Evolutionary conservation across 164 flowering plant genomes (phyloP).

Genomic region (grape (Vitis vinifera)): DNA sequence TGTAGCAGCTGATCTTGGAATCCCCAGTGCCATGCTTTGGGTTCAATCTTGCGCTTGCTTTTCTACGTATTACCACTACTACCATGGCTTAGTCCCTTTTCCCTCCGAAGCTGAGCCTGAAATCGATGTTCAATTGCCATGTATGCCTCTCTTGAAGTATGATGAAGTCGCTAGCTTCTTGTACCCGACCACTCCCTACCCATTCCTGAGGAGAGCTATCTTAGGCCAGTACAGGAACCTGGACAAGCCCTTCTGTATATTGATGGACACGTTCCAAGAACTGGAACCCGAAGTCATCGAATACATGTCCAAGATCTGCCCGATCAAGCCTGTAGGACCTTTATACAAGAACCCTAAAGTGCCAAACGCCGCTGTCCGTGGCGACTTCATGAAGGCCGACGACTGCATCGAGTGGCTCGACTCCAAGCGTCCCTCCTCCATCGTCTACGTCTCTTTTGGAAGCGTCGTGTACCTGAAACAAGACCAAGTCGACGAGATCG

Average conservation of each 20-base stretch:
- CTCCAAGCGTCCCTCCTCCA: conserved; percentile 40
- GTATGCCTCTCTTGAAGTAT: conserved; percentile 45
- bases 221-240: conserved; percentile 56
- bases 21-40: conserved; percentile 74
- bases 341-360: conserved; percentile 34
- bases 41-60: conserved; percentile 74
- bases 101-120: conserved; percentile 41
- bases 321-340: conserved; percentile 60
- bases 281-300: conserved; percentile 55
- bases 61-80: conserved; percentile 53
- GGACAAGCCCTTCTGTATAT: conserved; percentile 46
- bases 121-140: conserved; percentile 53
- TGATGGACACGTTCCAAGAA: conserved; percentile 69
- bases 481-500: conserved; percentile 65
- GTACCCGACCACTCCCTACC: conserved; percentile 42
- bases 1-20: conserved; percentile 44
- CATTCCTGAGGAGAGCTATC: conserved; percentile 30
- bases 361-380: conserved; percentile 13
- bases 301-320: conserved; percentile 34
- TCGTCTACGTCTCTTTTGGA: conserved; percentile 70
- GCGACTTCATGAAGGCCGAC: conserved; percentile 46
- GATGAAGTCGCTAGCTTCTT: conserved; percentile 76
- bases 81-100: conserved; percentile 39
- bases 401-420: conserved; percentile 60
- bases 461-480: conserved; percentile 39